These are phyloP conservation scores for Haplosporangium sp. DNA, from an alignment of 371 early-diverging fungal genomes.

Conservation along the genomic window DNA sequence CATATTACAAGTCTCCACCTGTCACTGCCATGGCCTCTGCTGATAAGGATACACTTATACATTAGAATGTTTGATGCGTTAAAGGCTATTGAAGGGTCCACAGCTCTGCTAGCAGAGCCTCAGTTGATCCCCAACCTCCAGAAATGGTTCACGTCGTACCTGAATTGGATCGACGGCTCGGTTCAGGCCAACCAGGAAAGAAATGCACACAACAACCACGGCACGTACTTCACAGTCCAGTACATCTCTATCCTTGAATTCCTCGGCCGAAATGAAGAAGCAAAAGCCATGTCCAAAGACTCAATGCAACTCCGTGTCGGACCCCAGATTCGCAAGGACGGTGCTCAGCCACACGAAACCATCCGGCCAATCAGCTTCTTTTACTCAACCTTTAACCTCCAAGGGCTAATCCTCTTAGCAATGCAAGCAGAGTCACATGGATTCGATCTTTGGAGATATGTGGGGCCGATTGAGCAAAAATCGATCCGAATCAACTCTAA, in stretches of 20 bases:
- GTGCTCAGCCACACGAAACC: constrained; percentile 57
- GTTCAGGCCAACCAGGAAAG: constrained; percentile 36
- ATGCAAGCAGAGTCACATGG: constrained; percentile 35
- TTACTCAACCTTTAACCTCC: constrained; percentile 58
- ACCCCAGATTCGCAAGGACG: constrained; percentile 52
- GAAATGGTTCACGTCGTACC: constrained; percentile 47
- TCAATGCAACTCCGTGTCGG: constrained; percentile 40
- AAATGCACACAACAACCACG: constrained; percentile 55
- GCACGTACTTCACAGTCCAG: constrained; percentile 59
- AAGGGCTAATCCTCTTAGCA: constrained; percentile 54
- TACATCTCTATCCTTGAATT: constrained; percentile 55
- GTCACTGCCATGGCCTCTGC: not conserved
- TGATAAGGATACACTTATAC: not conserved
- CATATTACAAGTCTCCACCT: not conserved
- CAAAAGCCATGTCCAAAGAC: constrained; percentile 23
- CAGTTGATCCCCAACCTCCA: constrained; percentile 33
- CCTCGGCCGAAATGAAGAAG: constrained; percentile 50
- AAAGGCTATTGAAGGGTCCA: constrained; percentile 33
- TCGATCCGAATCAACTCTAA: constrained; percentile 20
- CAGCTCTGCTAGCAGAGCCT: constrained; percentile 31
- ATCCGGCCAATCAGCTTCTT: constrained; percentile 54
- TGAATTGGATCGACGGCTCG: constrained; percentile 50
- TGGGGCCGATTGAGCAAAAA: constrained; percentile 18
- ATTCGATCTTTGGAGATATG: constrained; percentile 45
- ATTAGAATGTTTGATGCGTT: constrained; percentile 45